Conservation (phyloP, 2,329 filamentous ascomycete species). For the Epichloe gansuensis region DNA sequence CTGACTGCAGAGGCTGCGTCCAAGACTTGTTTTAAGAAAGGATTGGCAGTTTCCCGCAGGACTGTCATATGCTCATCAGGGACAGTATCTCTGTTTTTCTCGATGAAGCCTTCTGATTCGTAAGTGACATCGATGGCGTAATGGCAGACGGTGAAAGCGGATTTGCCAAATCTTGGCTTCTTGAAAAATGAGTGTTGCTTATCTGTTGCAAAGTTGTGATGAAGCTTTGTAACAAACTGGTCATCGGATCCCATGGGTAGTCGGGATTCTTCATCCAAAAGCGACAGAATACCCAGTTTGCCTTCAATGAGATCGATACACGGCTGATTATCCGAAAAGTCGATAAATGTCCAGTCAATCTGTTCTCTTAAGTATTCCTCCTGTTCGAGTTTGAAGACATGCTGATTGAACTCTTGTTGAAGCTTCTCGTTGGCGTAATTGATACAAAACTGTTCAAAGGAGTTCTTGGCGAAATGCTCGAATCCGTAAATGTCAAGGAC, state of each 20-base stretch:
- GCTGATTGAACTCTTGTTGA: slow-evolving; percentile 97
- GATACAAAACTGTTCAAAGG: slow-evolving; percentile 99
- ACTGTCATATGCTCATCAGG: slow-evolving; percentile 97
- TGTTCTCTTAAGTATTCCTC: slow-evolving; percentile 93
- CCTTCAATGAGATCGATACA: slow-evolving; percentile 98
- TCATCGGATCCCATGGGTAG: slow-evolving; percentile 96
- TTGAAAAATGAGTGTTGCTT: slow-evolving; percentile 98
- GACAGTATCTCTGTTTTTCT: slow-evolving; percentile 98
- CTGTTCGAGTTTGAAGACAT: slow-evolving; percentile 97
- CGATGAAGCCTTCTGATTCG: slow-evolving; percentile 97
- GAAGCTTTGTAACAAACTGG: slow-evolving; percentile 89
- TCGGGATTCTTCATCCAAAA: slow-evolving; percentile 91
- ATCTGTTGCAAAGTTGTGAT: slow-evolving; percentile 79
- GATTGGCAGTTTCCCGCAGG: slow-evolving; percentile 69
- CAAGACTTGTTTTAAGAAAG: slow-evolving; percentile 72
- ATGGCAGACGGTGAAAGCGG: slow-evolving; percentile 93
- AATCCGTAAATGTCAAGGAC: slow-evolving; percentile 99
- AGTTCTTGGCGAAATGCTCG: slow-evolving; percentile 98
- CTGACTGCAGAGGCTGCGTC: slow-evolving; percentile 75
- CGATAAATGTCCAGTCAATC: slow-evolving; percentile 99
- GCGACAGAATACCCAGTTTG: slow-evolving; percentile 81
- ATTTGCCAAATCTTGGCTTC: slow-evolving; percentile 95
- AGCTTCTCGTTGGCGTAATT: slow-evolving; percentile 99
- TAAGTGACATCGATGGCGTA: slow-evolving; percentile 98
- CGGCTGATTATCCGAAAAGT: slow-evolving; percentile 97